These are phyloP conservation scores for Poa pratensis DNA, from an alignment of 176 grass and related monocot species.

Conservation along the genomic window DNA sequence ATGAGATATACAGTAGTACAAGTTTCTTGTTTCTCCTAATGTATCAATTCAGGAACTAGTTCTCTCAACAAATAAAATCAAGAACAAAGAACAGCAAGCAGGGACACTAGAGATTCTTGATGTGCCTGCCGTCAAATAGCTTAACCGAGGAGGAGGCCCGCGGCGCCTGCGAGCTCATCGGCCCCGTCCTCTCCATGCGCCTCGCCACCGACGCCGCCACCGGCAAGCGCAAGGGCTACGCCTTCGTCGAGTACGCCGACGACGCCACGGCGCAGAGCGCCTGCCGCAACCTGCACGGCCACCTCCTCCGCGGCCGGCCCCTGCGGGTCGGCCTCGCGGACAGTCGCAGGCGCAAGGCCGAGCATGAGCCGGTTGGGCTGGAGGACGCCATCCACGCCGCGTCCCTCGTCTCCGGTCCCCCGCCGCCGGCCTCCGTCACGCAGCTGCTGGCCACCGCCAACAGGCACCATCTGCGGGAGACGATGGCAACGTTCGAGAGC, in stretches of 20 bases:
- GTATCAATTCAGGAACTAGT: background rate
- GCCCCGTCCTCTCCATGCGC: conserved; percentile 36
- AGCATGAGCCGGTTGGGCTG: conserved; percentile 25
- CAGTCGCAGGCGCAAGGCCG: background rate
- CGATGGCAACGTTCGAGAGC: background rate
- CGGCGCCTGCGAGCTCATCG: conserved; percentile 32
- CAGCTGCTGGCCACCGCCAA: conserved; percentile 4
- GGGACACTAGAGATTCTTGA: background rate
- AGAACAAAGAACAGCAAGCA: background rate
- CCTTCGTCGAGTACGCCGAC: conserved; percentile 43
- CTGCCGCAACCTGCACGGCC: conserved; percentile 43
- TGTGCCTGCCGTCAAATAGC: too few species aligned
- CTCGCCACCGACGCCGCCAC: conserved; percentile 34
- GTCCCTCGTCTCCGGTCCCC: conserved; percentile 27
- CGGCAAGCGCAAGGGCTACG: conserved; percentile 38
- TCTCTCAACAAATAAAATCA: background rate
- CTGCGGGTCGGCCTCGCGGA: conserved; percentile 25
- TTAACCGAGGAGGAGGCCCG: conserved; percentile 34
- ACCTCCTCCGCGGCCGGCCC: conserved; percentile 34
- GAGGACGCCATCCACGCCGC: conserved; percentile 53
- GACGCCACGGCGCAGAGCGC: conserved; percentile 54
- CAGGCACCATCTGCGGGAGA: conserved; percentile 31
- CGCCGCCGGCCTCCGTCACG: background rate
- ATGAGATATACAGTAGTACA: background rate
- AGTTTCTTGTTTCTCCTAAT: background rate